Percentiles rank a stretch among this genome's conserved stretches.
These are phyloP conservation scores for Eucalyptus regnans DNA, from an alignment of 345 rosid species.

Conservation along the genomic window DNA sequence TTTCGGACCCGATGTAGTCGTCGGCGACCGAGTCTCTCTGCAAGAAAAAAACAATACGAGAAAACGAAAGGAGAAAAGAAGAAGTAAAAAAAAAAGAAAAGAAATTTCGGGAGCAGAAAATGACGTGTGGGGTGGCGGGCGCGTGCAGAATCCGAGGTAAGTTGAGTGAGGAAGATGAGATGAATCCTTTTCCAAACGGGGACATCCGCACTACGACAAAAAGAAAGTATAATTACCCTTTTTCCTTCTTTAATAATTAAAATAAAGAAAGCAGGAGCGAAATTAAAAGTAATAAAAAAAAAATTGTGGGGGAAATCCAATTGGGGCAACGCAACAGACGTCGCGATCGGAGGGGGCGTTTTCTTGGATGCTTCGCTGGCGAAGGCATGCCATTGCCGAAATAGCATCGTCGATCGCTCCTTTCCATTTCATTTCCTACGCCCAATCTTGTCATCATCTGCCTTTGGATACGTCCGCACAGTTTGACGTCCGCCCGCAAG, in stretches of 20 bases:
- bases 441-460: neutral
- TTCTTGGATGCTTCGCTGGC: neutral
- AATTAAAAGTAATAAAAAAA: neutral
- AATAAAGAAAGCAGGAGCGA: neutral
- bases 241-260: neutral
- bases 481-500: neutral
- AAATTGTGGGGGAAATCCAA: no score
- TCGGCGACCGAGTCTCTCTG: neutral
- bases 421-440: neutral
- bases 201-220: neutral
- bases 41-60: neutral
- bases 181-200: neutral
- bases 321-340: neutral
- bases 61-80: neutral
- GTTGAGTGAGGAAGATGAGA: neutral
- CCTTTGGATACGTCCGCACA: neutral
- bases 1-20: neutral
- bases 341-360: neutral
- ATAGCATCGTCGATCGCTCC: neutral
- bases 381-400: neutral
- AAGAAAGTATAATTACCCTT: neutral
- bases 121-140: neutral
- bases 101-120: neutral
- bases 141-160: neutral
- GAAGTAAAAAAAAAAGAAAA: accelerated